Evolutionary conservation across 1,139 yeast genomes (phyloP).

Genomic region (Candida buenavistaensis): DNA sequence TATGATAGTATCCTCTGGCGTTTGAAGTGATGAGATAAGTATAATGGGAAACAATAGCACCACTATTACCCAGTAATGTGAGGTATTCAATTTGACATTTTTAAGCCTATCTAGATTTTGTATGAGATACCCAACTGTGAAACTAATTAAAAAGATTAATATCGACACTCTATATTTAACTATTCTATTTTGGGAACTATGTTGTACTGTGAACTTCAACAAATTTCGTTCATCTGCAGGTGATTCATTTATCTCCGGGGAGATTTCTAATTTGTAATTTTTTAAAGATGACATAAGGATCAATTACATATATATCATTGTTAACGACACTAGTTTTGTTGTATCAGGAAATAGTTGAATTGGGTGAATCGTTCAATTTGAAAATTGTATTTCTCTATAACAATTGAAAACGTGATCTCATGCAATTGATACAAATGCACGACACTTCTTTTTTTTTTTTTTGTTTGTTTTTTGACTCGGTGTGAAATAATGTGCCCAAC

Average conservation of each 20-base stretch:
- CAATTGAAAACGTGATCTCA: neutral
- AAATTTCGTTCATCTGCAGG: slow-evolving; percentile 12
- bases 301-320: slow-evolving; percentile 14
- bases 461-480: no score
- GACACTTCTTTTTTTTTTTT: no score
- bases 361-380: no score
- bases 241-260: slow-evolving; percentile 20
- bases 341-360: no score
- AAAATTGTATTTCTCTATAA: no score
- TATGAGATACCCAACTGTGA: slow-evolving; percentile 5
- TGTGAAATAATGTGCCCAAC: no score
- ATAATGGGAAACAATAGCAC: slow-evolving; percentile 7
- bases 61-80: slow-evolving; percentile 3
- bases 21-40: slow-evolving; percentile 21
- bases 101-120: slow-evolving; percentile 1
- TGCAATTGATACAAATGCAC: no score
- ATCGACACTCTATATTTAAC: slow-evolving; percentile 2
- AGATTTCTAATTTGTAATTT: slow-evolving; percentile 29
- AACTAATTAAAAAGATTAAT: slow-evolving; percentile 3
- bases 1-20: slow-evolving; percentile 32
- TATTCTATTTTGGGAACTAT: slow-evolving; percentile 8
- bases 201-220: slow-evolving; percentile 17
- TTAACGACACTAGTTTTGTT: neutral
- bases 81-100: slow-evolving; percentile 1
- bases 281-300: slow-evolving; percentile 31